Evolutionary conservation across 2,329 filamentous ascomycete species (phyloP).

Genomic region (Ceratocystis eucalypticola): DNA sequence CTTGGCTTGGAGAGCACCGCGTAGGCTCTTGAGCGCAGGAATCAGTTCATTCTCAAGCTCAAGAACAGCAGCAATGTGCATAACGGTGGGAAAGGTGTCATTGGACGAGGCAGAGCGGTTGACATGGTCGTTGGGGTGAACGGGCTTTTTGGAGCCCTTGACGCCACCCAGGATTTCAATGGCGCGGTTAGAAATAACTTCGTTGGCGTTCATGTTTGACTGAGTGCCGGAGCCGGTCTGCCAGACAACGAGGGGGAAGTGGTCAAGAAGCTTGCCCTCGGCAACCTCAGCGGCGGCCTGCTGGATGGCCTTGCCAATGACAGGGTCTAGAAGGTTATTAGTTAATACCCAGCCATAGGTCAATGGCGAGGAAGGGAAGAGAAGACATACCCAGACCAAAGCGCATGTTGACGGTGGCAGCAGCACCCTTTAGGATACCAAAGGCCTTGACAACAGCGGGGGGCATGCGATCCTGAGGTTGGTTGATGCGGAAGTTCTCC

Average conservation of each 20-base stretch:
- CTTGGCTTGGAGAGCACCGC: slow-evolving; percentile 75
- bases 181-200: slow-evolving; percentile 97
- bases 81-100: slow-evolving; percentile 98
- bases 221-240: slow-evolving; percentile 97
- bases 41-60: slow-evolving; percentile 80
- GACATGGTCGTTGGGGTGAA: slow-evolving; percentile 98
- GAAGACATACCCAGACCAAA: slow-evolving; percentile 61
- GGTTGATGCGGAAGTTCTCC: slow-evolving; percentile 98
- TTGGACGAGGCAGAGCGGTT: slow-evolving; percentile 99
- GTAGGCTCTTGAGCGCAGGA: slow-evolving; percentile 68
- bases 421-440: slow-evolving; percentile 92
- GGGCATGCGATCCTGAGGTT: slow-evolving; percentile 97
- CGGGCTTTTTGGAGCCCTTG: slow-evolving; percentile 95
- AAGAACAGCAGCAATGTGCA: slow-evolving; percentile 96
- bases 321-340: slow-evolving; percentile 50
- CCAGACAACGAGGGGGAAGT: slow-evolving; percentile 98
- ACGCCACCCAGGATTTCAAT: slow-evolving; percentile 92
- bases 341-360: neutral
- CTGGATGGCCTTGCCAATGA: slow-evolving; percentile 83
- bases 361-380: neutral
- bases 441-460: slow-evolving; percentile 84
- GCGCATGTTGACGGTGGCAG: slow-evolving; percentile 88
- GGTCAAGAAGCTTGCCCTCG: slow-evolving; percentile 81
- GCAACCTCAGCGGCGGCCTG: slow-evolving; percentile 89
- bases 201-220: slow-evolving; percentile 99